Conservation (phyloP, 2,329 filamentous ascomycete genomes). For the Colletotrichum chlorophyti region DNA sequence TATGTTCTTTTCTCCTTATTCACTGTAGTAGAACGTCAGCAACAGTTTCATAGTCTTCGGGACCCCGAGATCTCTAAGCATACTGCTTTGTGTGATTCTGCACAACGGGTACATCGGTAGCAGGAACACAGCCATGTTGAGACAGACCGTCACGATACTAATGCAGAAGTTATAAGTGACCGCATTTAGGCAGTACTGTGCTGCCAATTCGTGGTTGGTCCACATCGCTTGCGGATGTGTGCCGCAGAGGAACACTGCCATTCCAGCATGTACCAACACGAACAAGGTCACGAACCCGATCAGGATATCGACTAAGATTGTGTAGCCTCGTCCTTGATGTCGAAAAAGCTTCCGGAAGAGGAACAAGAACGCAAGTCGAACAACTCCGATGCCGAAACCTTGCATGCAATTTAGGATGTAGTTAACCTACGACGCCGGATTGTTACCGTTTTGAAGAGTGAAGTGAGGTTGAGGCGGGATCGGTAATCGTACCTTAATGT, state of each 20-base stretch:
- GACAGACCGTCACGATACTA: neutral
- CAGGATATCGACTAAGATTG: neutral
- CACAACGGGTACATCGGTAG: conserved; percentile 5
- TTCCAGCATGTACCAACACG: neutral
- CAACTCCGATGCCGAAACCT: neutral
- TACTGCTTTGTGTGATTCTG: conserved; percentile 7
- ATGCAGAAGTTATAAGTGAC: neutral
- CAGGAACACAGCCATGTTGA: neutral
- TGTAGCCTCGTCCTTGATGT: neutral
- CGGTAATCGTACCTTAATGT: neutral
- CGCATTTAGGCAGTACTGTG: neutral
- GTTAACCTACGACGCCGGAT: neutral
- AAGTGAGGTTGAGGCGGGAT: too few relatives aligned
- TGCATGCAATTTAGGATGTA: conserved; percentile 1
- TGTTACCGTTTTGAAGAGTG: neutral
- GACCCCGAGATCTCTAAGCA: neutral
- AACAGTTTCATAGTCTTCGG: too few relatives aligned
- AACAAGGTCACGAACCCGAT: neutral
- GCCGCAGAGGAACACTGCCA: neutral
- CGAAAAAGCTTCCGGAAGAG: conserved; percentile 11
- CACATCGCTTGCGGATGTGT: neutral
- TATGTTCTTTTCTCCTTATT: neutral
- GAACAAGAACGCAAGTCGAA: conserved; percentile 14
- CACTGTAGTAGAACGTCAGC: neutral
- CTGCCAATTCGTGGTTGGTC: conserved; percentile 1